Conservation (phyloP, 148 eudicot genomes). For the Rhododendron williamsianum region DNA sequence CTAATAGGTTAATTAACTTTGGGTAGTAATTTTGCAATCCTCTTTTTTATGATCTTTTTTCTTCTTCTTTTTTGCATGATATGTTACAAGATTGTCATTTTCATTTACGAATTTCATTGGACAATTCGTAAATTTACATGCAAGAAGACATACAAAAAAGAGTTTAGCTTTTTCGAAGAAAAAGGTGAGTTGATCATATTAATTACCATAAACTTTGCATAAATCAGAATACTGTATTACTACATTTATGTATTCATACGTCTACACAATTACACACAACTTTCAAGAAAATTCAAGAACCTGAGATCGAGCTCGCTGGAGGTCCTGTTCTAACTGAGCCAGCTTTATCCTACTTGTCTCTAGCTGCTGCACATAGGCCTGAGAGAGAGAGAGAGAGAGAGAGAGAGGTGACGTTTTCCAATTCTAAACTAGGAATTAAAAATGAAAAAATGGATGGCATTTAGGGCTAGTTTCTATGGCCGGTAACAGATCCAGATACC, state of each 20-base stretch:
- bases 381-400: slow-evolving; percentile 1
- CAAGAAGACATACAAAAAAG: background rate
- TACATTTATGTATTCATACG: background rate
- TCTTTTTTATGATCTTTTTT: background rate
- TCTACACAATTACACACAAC: background rate
- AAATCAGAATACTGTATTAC: background rate
- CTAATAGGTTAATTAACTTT: background rate
- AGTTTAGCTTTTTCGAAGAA: too few relatives aligned
- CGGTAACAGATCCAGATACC: slow-evolving; percentile 22
- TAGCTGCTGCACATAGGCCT: slow-evolving; percentile 95
- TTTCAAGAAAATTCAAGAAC: slow-evolving; percentile 20
- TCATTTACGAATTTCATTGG: too few relatives aligned
- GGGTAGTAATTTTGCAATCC: background rate
- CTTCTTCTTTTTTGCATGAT: background rate
- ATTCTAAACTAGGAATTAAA: background rate
- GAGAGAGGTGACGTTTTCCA: background rate
- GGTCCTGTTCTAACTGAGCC: slow-evolving; percentile 81
- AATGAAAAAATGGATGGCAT: background rate
- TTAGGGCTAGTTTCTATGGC: background rate
- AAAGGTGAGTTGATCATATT: too few relatives aligned
- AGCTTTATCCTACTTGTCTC: slow-evolving; percentile 87
- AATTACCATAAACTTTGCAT: background rate
- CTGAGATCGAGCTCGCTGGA: slow-evolving; percentile 87
- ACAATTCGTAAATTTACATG: background rate
- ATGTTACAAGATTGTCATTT: background rate